Conservation (phyloP, 495 filamentous ascomycete genomes). For the Mycothermus thermophilus region DNA sequence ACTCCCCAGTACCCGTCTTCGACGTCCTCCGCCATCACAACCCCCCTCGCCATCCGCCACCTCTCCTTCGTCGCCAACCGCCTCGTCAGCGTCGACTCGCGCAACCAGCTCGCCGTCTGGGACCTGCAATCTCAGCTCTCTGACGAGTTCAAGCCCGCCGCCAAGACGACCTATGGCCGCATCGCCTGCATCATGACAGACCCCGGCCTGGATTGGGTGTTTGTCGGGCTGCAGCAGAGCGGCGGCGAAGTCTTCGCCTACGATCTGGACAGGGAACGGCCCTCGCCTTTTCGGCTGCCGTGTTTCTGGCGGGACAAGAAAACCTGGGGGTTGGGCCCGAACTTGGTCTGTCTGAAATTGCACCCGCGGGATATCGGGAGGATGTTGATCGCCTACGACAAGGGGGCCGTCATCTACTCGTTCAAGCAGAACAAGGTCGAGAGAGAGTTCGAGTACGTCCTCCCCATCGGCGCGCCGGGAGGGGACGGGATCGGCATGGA, state of each 20-base stretch:
- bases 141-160: no score
- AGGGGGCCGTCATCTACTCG: constrained; percentile 77
- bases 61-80: constrained; percentile 49
- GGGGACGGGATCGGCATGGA: constrained; percentile 41
- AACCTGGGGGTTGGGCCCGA: constrained; percentile 25
- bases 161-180: constrained; percentile 58
- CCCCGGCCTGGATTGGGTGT: constrained; percentile 78
- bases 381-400: constrained; percentile 71
- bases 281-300: constrained; percentile 56
- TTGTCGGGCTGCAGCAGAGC: constrained; percentile 62
- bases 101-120: constrained; percentile 70
- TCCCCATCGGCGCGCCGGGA: constrained; percentile 76
- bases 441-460: constrained; percentile 69
- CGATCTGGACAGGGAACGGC: constrained; percentile 67
- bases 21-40: neutral
- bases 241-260: constrained; percentile 79
- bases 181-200: constrained; percentile 64
- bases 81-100: constrained; percentile 67
- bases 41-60: constrained; percentile 13
- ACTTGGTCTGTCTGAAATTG: constrained; percentile 55
- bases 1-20: constrained; percentile 44
- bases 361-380: constrained; percentile 91
- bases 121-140: no score
- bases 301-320: constrained; percentile 65
- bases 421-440: constrained; percentile 75